A percentile compares a stretch with the other conserved stretches of the same genome.
Conservation (phyloP, 345 rosid genomes). For the Sonneratia caseolaris region DNA sequence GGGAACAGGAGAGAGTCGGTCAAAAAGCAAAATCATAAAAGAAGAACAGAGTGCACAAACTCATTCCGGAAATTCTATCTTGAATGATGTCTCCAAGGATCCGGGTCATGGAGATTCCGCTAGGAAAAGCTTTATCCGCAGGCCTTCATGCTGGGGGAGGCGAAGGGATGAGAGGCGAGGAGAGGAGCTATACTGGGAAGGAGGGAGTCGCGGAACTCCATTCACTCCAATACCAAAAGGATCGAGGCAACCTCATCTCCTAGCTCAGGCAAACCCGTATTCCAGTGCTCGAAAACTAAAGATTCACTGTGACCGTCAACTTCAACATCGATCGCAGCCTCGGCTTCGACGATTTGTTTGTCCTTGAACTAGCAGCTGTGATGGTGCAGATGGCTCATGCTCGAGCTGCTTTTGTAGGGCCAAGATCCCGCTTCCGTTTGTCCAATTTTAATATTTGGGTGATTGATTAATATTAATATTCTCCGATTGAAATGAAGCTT, state of each 20-base stretch:
- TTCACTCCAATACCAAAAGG: constrained; percentile 55
- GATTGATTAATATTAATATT: no score
- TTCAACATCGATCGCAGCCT: neutral
- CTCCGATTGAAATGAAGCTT: no score
- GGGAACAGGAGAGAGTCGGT: no score
- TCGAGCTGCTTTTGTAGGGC: neutral
- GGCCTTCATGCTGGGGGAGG: no score
- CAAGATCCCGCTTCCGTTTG: neutral
- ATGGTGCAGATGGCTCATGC: neutral
- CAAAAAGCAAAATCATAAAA: no score
- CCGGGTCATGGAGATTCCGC: no score
- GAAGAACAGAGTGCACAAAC: no score
- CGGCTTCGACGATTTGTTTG: neutral
- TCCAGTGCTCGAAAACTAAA: constrained; percentile 10
- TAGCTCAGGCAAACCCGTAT: constrained; percentile 53
- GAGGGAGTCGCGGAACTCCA: constrained; percentile 31
- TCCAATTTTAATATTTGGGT: no score
- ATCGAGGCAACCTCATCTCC: constrained; percentile 38
- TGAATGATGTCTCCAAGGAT: no score
- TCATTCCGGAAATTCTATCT: no score
- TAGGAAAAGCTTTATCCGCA: no score
- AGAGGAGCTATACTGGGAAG: neutral
- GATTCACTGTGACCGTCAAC: neutral
- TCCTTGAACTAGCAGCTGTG: constrained; percentile 37
- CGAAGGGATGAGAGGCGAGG: neutral